Percentiles rank a stretch among this genome's conserved stretches.
Conservation (phyloP, 1,284 basidiomycete species). For the Ustilago esculenta region DNA sequence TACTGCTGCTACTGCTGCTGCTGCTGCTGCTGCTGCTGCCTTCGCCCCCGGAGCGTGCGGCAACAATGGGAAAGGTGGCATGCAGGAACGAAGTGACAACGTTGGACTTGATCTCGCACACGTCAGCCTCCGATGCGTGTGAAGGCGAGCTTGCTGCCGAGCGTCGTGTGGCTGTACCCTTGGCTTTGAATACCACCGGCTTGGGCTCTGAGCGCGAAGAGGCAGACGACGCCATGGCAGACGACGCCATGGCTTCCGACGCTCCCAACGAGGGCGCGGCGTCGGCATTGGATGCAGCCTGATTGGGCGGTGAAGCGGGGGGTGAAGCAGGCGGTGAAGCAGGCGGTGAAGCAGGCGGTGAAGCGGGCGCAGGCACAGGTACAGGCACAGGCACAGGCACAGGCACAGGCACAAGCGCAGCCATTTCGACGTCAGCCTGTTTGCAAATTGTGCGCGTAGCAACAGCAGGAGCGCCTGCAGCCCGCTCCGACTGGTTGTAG, state of each 20-base stretch:
- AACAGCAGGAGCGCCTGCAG: background rate
- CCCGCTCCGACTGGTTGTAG: slow-evolving; percentile 3
- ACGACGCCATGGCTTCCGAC: no score
- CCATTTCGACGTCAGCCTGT: background rate
- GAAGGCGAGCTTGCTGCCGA: slow-evolving; percentile 5
- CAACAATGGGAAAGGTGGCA: slow-evolving; percentile 40
- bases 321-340: no score
- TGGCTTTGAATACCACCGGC: background rate
- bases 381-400: no score
- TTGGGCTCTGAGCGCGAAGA: background rate
- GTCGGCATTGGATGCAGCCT: background rate
- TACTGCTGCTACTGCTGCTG: slow-evolving; percentile 6
- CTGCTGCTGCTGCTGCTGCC: slow-evolving; percentile 7
- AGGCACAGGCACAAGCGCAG: no score
- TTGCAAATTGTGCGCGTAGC: no score
- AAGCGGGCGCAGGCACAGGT: no score
- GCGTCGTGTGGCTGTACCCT: slow-evolving; percentile 6
- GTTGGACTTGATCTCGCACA: slow-evolving; percentile 21
- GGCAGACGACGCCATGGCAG: background rate
- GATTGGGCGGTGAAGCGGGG: background rate
- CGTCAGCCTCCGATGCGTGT: slow-evolving; percentile 3
- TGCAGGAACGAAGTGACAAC: slow-evolving; percentile 23
- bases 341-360: no score
- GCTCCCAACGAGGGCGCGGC: background rate
- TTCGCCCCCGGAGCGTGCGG: slow-evolving; percentile 2